Evolutionary conservation across 352 stramenopile genomes (phyloP).

Genomic region (Phytophthora citrophthora): DNA sequence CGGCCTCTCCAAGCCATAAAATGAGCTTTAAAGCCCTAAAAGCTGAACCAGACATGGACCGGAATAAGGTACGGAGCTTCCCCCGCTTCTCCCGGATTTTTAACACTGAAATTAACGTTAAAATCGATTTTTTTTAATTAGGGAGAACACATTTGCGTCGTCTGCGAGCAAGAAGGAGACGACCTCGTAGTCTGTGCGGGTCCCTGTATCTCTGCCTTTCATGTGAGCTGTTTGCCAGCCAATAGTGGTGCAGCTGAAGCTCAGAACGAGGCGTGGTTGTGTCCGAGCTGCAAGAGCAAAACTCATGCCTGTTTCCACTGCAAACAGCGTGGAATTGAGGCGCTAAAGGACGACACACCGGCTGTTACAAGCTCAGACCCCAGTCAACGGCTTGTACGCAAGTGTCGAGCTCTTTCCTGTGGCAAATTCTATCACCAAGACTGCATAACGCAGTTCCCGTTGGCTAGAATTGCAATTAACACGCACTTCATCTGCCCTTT

Average conservation of each 20-base stretch:
- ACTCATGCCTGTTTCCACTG: conserved; percentile 87
- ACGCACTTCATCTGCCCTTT: conserved; percentile 87
- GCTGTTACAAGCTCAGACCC: conserved; percentile 4
- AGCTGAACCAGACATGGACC: conserved; percentile 20
- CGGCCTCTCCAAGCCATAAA: not conserved
- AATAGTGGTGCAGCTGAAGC: not conserved
- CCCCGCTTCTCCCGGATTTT: not conserved
- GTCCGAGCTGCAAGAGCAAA: conserved; percentile 54
- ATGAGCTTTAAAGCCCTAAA: not conserved
- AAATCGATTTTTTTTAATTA: conserved; percentile 23
- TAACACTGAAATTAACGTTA: conserved; percentile 8
- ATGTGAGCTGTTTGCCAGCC: conserved; percentile 51
- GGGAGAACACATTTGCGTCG: conserved; percentile 69
- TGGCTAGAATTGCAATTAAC: conserved; percentile 77
- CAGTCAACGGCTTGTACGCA: conserved; percentile 49
- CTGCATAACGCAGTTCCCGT: conserved; percentile 80
- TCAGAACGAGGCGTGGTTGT: conserved; percentile 57
- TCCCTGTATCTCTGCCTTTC: conserved; percentile 79
- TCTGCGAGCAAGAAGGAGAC: conserved; percentile 69
- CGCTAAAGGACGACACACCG: conserved; percentile 19
- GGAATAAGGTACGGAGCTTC: conserved; percentile 19
- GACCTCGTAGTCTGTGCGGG: conserved; percentile 62
- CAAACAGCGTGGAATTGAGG: conserved; percentile 54
- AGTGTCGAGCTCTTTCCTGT: conserved; percentile 83
- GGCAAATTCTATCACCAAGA: conserved; percentile 88